Evolutionary conservation across 805 yeast species (phyloP), one percentile per base, ranked within the genome.

Genomic region (Candida ortonii): DNA sequence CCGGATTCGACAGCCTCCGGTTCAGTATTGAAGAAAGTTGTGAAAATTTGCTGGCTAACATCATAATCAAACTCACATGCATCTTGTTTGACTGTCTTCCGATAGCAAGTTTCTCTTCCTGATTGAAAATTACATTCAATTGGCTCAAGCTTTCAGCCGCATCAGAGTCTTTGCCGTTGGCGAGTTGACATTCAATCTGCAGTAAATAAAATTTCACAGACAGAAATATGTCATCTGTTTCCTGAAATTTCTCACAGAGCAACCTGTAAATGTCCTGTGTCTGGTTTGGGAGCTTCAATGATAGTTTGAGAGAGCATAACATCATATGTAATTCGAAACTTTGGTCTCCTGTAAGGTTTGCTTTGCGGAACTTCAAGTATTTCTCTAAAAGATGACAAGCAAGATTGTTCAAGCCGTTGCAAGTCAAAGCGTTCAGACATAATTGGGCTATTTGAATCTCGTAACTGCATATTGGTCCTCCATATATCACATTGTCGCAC

Each of bases 31-130:
- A 46, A 2, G 65, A 44, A 6, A 65, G 25, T 16, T 47, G 33
- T 26, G 69, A 71, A 33, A 70, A 61, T 27, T 48, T 53, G 1
- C 71, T 62, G 12, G 70, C 36, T 2, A 62, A 6, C 12, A 56
- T 26, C 7, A 60, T 33, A 6, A 52, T 23, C 2, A 35, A 39
- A 20, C 49, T 31, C 3, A 46, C 49, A 8, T 34, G 27, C 16
- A 29, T 28, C 27, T 50, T 52, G 30, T 34, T 41, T 3, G 41
- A 12, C 26, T 52, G 57, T n/a, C 42, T 44, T 1, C 36, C 31
- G 16, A 63, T 36, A 23, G 50, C 44, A 34, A 63, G 62, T 12
- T 60, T 64, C 1, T 55, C 58, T 25, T 59, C 56, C 3, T 59
- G 44, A 2, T 37, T 26, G 14, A 65, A 44, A 9, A 53, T 44